Conservation (phyloP, 331 rosid species). For the Spiraea crenata region DNA sequence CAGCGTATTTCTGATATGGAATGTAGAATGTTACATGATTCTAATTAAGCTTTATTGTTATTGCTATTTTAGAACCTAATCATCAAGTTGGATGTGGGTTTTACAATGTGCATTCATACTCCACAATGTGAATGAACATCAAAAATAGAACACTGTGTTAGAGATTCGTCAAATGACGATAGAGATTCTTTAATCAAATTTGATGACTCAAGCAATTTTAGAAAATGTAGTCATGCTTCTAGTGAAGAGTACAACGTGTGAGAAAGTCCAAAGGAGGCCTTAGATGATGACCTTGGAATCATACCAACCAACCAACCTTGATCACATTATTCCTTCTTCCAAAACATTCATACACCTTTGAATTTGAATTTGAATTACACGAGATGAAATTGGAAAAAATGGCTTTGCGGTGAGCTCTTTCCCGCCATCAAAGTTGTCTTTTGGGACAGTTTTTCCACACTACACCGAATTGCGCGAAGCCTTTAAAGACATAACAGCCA, state of each 20-base stretch:
- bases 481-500: not conserved
- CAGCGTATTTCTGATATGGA: no score
- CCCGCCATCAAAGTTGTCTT: not conserved
- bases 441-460: not conserved
- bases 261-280: not conserved
- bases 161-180: no score
- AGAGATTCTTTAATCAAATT: no score
- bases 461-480: conserved; percentile 14
- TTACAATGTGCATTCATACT: not conserved
- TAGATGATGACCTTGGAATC: not conserved
- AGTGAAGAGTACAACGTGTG: not conserved
- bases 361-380: no score
- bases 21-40: no score
- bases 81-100: not conserved
- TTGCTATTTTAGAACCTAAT: not conserved
- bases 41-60: not conserved
- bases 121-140: not conserved
- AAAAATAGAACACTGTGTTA: no score
- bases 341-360: no score
- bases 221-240: no score
- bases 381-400: no score
- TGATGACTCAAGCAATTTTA: no score
- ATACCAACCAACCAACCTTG: no score
- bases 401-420: not conserved
- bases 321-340: no score